These are phyloP conservation scores for Kodamaea fungicola DNA, from an alignment of 1,139 yeast species.

Conservation along the genomic window DNA sequence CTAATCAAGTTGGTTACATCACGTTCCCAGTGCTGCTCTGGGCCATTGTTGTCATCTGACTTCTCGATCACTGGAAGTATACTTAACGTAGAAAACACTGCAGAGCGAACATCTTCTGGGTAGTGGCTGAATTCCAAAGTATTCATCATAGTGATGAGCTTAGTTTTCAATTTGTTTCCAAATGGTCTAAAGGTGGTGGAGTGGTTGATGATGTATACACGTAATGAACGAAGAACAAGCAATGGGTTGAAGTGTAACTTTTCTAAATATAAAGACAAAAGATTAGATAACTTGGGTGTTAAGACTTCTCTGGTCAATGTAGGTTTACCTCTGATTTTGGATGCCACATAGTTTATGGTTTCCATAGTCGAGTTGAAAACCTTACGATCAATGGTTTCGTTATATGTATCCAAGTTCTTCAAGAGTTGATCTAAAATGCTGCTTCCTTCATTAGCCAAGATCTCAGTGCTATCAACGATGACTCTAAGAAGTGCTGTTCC, in stretches of 20 bases:
- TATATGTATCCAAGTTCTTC: slow-evolving; percentile 53
- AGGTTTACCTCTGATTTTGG: slow-evolving; percentile 71
- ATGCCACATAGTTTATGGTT: slow-evolving; percentile 47
- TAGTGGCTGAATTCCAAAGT: slow-evolving; percentile 23
- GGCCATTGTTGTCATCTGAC: slow-evolving; percentile 28
- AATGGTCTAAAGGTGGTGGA: slow-evolving; percentile 82
- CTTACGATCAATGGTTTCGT: slow-evolving; percentile 36
- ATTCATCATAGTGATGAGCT: slow-evolving; percentile 37
- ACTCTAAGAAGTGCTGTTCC: slow-evolving; percentile 57
- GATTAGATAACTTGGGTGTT: slow-evolving; percentile 71
- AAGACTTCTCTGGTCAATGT: slow-evolving; percentile 79
- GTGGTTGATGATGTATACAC: slow-evolving; percentile 50
- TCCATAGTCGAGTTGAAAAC: slow-evolving; percentile 49
- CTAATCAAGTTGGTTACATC: slow-evolving; percentile 32
- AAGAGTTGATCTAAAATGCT: slow-evolving; percentile 53
- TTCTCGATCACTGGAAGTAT: slow-evolving; percentile 55
- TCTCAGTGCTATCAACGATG: slow-evolving; percentile 47
- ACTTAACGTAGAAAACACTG: slow-evolving; percentile 53
- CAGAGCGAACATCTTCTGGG: slow-evolving; percentile 35
- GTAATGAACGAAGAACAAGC: slow-evolving; percentile 47
- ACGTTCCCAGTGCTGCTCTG: slow-evolving; percentile 47
- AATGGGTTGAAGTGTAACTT: slow-evolving; percentile 37
- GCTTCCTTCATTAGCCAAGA: slow-evolving; percentile 58
- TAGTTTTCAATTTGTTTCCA: slow-evolving; percentile 56
- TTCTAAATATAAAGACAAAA: slow-evolving; percentile 54